Evolutionary conservation across 2,329 filamentous ascomycete genomes (phyloP).

Genomic region (Clathrospora elynae): DNA sequence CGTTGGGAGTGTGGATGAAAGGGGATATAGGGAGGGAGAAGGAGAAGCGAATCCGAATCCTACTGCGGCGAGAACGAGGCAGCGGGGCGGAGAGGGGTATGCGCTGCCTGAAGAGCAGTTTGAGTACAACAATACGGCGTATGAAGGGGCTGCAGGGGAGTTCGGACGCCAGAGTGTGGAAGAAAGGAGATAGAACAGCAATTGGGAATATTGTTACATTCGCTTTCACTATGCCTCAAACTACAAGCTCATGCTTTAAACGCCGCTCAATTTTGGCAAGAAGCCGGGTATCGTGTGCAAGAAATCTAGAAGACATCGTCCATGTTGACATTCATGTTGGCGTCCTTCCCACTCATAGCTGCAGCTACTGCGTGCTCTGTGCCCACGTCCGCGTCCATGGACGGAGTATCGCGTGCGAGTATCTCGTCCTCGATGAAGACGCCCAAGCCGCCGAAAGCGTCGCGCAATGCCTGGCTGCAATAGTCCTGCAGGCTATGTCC

Average conservation of each 20-base stretch:
- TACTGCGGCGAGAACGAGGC: slow-evolving; percentile 10
- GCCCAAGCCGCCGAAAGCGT: slow-evolving; percentile 87
- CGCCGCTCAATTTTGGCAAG: slow-evolving; percentile 37
- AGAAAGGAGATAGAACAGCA: slow-evolving; percentile 11
- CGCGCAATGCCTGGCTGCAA: slow-evolving; percentile 77
- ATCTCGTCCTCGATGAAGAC: slow-evolving; percentile 83
- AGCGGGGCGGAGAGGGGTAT: slow-evolving; percentile 46
- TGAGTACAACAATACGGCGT: slow-evolving; percentile 50
- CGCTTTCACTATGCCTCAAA: background rate
- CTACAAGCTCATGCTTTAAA: slow-evolving; percentile 13
- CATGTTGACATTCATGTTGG: slow-evolving; percentile 53
- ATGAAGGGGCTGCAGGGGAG: slow-evolving; percentile 44
- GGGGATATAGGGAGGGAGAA: slow-evolving; percentile 1
- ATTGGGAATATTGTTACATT: background rate
- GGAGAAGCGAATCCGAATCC: slow-evolving; percentile 36
- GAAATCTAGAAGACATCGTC: slow-evolving; percentile 49
- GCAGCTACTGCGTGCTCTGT: slow-evolving; percentile 55
- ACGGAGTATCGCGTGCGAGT: slow-evolving; percentile 47
- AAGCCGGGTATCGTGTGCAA: slow-evolving; percentile 43
- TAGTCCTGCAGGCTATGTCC: slow-evolving; percentile 87
- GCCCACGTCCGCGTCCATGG: slow-evolving; percentile 39
- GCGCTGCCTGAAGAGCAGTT: slow-evolving; percentile 51
- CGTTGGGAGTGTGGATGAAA: slow-evolving; percentile 18
- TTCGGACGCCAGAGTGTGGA: slow-evolving; percentile 22
- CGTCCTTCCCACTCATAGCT: slow-evolving; percentile 61